Evolutionary conservation across 75 land plant species (phyloP).

Genomic region (Pinus taeda): DNA sequence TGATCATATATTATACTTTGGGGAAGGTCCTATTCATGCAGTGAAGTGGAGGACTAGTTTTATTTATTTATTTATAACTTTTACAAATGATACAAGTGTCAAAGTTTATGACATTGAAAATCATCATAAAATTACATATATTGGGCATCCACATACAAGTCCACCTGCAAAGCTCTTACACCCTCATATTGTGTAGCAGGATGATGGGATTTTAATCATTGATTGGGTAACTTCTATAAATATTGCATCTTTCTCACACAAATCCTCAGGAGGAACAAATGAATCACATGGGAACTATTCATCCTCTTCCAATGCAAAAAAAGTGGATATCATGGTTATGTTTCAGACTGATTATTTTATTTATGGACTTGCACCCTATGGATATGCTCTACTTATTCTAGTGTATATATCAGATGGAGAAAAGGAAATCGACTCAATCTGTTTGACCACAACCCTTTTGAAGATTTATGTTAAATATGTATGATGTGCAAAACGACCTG

Average conservation of each 20-base stretch:
- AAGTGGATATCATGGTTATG: conserved; percentile 77
- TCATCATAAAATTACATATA: conserved; percentile 84
- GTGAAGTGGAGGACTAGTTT: conserved; percentile 91
- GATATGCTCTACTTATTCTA: conserved; percentile 82
- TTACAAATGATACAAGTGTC: conserved; percentile 98
- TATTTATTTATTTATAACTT: conserved; percentile 42
- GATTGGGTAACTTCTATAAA: conserved; percentile 91
- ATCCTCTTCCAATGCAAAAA: conserved; percentile 48
- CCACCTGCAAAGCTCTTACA: conserved; percentile 81
- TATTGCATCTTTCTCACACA: conserved; percentile 68
- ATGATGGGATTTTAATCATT: conserved; percentile 54
- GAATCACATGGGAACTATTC: conserved; percentile 43
- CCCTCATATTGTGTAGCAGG: conserved; percentile 99
- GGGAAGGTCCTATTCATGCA: conserved; percentile 97
- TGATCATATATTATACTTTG: conserved; percentile 77
- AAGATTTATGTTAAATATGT: not conserved
- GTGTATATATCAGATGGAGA: conserved; percentile 80
- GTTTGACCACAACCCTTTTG: conserved; percentile 27
- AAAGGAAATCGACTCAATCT: conserved; percentile 53
- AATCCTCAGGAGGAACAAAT: conserved; percentile 24
- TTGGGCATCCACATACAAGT: conserved; percentile 74
- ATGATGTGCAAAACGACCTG: conserved; percentile 92
- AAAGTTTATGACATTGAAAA: conserved; percentile 89
- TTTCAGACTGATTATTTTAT: conserved; percentile 84
- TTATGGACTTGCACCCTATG: conserved; percentile 95